These are phyloP conservation scores for Acanthamoeba lenticulata DNA, from an alignment of 208 protist genomes.

Conservation along the genomic window DNA sequence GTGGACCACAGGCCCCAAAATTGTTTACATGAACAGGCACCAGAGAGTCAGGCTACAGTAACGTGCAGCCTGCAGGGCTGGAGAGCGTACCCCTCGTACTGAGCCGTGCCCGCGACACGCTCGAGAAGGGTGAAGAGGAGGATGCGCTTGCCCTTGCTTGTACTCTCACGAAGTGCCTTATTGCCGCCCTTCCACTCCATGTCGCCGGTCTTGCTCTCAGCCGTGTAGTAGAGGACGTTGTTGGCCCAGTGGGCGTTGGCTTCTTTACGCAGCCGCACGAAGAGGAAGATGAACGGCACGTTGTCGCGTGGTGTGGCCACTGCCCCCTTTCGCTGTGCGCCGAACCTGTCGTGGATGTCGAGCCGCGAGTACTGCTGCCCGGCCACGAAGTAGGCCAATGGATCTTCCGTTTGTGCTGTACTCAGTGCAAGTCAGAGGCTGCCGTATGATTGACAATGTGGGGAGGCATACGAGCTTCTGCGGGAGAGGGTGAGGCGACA, in stretches of 20 bases:
- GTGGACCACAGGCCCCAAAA: neutral
- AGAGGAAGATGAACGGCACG: neutral
- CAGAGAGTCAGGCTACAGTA: neutral
- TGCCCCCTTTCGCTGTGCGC: neutral
- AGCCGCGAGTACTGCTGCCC: neutral
- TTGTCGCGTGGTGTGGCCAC: neutral
- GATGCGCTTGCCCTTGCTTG: neutral
- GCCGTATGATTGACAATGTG: too few relatives aligned
- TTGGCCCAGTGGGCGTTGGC: neutral
- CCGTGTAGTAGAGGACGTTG: neutral
- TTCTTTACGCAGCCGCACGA: neutral
- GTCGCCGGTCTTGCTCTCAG: neutral
- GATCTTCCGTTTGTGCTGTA: neutral
- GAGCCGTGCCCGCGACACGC: neutral
- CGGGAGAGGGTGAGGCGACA: too few relatives aligned
- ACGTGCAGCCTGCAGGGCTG: neutral
- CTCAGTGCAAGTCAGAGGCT: too few relatives aligned
- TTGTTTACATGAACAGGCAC: too few relatives aligned
- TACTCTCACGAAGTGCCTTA: neutral
- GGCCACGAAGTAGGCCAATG: neutral
- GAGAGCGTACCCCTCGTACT: neutral
- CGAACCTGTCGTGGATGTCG: neutral
- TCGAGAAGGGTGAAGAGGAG: neutral
- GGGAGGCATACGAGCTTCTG: too few relatives aligned
- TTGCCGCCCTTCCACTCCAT: conserved; percentile 20